A percentile compares a stretch with the other conserved stretches of the same genome.
Conservation (phyloP, 1,284 basidiomycete genomes). For the Gomphus bonarii region DNA sequence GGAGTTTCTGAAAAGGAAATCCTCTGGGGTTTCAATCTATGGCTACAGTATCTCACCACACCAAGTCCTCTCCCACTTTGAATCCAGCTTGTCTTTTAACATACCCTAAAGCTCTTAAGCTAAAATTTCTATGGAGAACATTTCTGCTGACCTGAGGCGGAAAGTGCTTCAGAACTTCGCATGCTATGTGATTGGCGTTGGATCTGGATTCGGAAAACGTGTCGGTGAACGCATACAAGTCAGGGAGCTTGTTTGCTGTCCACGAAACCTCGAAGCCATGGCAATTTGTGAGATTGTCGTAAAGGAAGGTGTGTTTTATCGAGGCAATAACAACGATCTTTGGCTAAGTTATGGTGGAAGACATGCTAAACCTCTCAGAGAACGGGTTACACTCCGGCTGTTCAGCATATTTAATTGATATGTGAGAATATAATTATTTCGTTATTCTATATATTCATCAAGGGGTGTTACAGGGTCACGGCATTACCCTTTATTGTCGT, state of each 20-base stretch:
- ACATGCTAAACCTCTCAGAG: slow-evolving; percentile 17
- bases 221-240: slow-evolving; percentile 25
- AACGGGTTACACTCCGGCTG: slow-evolving; percentile 18
- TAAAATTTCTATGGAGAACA: neutral
- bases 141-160: neutral
- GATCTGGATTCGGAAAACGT: slow-evolving; percentile 23
- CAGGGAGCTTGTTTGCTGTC: neutral
- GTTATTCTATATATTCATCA: neutral
- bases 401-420: slow-evolving; percentile 16
- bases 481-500: slow-evolving; percentile 4
- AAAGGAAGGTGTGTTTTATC: slow-evolving; percentile 25
- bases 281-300: slow-evolving; percentile 27
- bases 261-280: slow-evolving; percentile 28
- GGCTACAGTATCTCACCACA: no score
- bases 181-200: slow-evolving; percentile 22
- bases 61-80: neutral
- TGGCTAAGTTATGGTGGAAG: slow-evolving; percentile 9
- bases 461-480: neutral
- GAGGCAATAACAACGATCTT: neutral
- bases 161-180: slow-evolving; percentile 1
- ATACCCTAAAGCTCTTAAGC: no score
- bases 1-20: no score
- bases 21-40: no score
- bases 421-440: slow-evolving; percentile 8
- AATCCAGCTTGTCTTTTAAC: neutral